Evolutionary conservation across 1,284 basidiomycete species (phyloP), one percentile per base, ranked within the genome.

Genomic region (Ceratorhiza oryzae-sativae): DNA sequence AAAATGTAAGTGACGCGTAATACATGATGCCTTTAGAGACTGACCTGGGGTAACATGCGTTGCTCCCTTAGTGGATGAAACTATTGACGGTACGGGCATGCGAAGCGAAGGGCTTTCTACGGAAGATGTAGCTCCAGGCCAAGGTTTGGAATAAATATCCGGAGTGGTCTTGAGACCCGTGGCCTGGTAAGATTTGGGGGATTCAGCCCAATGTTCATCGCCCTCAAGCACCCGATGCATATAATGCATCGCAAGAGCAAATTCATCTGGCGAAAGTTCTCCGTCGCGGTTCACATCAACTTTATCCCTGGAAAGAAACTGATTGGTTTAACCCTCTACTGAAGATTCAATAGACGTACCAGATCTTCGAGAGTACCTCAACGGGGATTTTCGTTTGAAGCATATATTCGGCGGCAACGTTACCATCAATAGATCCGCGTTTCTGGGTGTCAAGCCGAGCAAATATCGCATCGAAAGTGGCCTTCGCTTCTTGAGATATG

Each of bases 321-420:
- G 46, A 74, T 76, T 71, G 75, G 59, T 51, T 42, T 39, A 6
- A 13, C 15, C 10, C 4, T 45, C 42, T 45, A 45, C 18, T 12
- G 3, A 45, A 30, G 20, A 18, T 23, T 2, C 34, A 23, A 56
- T 27, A 6, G 0, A 76, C 91, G 72, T 77, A 96, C 97, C 97
- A 99, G 68, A 99, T 85, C 77, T 89, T 91, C 15, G 97, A 97
- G 30, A 99, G 85, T 20, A 88, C 86, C 20, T 91, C 89, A 75
- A 94, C 93, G 3, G 91, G 86, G 49, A 99, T 83, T 73, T 94
- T 91, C 63, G 95, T 97, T 80, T 96, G 91, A 74, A 97, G 82
- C 90, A 99, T 93, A 81, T 99, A 99, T 3, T 94, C 94, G 0
- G 98, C 97, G 3, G 95, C 97, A 27, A 93, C 88, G 75, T 97